Evolutionary conservation across 2,329 filamentous ascomycete species (phyloP).

Genomic region (Botrytis sinoallii): DNA sequence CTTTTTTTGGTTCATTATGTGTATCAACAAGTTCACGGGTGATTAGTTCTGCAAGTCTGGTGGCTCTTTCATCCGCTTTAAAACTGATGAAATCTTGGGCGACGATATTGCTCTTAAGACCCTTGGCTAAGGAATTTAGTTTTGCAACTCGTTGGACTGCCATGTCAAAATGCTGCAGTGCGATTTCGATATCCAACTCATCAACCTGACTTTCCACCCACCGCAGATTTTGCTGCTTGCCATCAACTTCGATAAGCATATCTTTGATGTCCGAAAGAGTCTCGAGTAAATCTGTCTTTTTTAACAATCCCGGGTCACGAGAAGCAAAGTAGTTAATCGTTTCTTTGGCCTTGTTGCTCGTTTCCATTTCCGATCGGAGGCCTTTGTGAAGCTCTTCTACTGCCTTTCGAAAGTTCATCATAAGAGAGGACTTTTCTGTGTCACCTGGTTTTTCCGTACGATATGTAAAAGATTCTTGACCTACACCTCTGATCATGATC

Average conservation of each 20-base stretch:
- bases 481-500: conserved; percentile 82
- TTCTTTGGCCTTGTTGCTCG: conserved; percentile 78
- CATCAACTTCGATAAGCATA: conserved; percentile 91
- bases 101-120: conserved; percentile 78
- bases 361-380: conserved; percentile 81
- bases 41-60: conserved; percentile 71
- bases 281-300: conserved; percentile 78
- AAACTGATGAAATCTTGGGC: conserved; percentile 90
- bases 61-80: conserved; percentile 83
- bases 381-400: conserved; percentile 88
- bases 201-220: conserved; percentile 97
- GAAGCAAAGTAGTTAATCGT: conserved; percentile 83
- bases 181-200: conserved; percentile 92
- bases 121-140: conserved; percentile 72
- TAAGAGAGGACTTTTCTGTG: conserved; percentile 72
- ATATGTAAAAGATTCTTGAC: conserved; percentile 91
- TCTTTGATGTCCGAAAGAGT: conserved; percentile 76
- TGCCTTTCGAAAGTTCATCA: conserved; percentile 88
- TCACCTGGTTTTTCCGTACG: conserved; percentile 79
- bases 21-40: conserved; percentile 74
- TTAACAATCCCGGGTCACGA: conserved; percentile 70
- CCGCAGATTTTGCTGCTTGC: conserved; percentile 91
- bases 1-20: conserved; percentile 72
- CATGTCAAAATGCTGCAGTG: conserved; percentile 81
- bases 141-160: conserved; percentile 83